These are phyloP conservation scores for Alternaria conjuncta DNA, from an alignment of 2,329 filamentous ascomycete species.

Conservation along the genomic window DNA sequence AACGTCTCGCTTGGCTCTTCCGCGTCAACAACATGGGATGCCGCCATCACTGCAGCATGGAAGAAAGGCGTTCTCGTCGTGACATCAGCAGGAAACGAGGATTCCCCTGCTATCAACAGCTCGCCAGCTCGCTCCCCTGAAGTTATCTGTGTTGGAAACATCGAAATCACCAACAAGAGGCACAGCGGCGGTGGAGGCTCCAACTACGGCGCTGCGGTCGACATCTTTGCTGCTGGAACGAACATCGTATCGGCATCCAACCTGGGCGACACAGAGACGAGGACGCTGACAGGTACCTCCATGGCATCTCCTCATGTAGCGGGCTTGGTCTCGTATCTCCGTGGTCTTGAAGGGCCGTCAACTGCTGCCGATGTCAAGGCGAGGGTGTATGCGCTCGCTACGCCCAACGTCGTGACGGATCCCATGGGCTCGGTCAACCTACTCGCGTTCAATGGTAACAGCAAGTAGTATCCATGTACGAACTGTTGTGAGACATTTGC, in stretches of 20 bases:
- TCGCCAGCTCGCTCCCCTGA: slow-evolving; percentile 46
- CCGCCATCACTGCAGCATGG: slow-evolving; percentile 42
- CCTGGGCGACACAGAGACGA: slow-evolving; percentile 50
- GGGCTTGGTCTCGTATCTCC: slow-evolving; percentile 72
- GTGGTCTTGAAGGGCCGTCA: slow-evolving; percentile 54
- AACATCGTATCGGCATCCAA: slow-evolving; percentile 55
- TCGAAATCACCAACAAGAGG: slow-evolving; percentile 32
- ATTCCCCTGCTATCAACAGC: slow-evolving; percentile 25
- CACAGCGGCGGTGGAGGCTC: slow-evolving; percentile 23
- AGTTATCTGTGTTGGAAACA: slow-evolving; percentile 46
- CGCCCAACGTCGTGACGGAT: slow-evolving; percentile 29
- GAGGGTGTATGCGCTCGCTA: slow-evolving; percentile 32
- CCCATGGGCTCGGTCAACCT: slow-evolving; percentile 27
- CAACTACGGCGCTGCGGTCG: slow-evolving; percentile 48
- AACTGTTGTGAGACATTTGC: no score
- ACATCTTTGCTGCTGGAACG: slow-evolving; percentile 49
- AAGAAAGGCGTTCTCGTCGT: slow-evolving; percentile 43
- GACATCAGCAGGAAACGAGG: slow-evolving; percentile 47
- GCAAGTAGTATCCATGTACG: neutral
- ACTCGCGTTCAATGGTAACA: slow-evolving; percentile 40
- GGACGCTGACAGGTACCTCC: slow-evolving; percentile 63
- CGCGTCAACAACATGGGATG: slow-evolving; percentile 39
- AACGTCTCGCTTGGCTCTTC: slow-evolving; percentile 49
- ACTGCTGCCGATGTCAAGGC: slow-evolving; percentile 30
- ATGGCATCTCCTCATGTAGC: slow-evolving; percentile 74